Evolutionary conservation across 2,329 filamentous ascomycete genomes (phyloP).

Genomic region (Penicillium sp.): DNA sequence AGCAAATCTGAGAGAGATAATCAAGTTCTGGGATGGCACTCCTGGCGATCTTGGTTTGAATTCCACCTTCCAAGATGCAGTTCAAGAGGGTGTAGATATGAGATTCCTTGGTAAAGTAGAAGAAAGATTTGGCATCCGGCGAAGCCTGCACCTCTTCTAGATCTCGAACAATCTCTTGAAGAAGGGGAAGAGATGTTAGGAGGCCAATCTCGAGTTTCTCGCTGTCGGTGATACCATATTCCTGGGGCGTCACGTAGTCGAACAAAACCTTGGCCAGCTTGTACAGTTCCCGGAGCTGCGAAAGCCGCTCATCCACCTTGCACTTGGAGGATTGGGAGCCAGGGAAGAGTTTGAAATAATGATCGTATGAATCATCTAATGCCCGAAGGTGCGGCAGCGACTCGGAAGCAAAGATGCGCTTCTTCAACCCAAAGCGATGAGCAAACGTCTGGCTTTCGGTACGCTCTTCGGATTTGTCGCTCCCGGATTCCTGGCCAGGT

Average conservation of each 20-base stretch:
- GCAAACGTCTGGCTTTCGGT: constrained; percentile 33
- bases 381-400: constrained; percentile 42
- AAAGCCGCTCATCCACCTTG: constrained; percentile 79
- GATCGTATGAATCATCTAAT: constrained; percentile 57
- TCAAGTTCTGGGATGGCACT: constrained; percentile 95
- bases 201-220: constrained; percentile 99
- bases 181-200: constrained; percentile 83
- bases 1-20: constrained; percentile 96
- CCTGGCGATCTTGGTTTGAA: constrained; percentile 94
- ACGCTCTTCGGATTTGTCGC: constrained; percentile 29
- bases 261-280: constrained; percentile 92
- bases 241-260: constrained; percentile 96
- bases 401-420: constrained; percentile 49
- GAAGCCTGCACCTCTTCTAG: constrained; percentile 96
- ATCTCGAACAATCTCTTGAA: constrained; percentile 96
- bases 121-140: constrained; percentile 89
- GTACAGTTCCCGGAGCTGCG: constrained; percentile 89
- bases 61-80: constrained; percentile 93
- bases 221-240: constrained; percentile 91
- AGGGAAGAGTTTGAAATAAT: constrained; percentile 87
- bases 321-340: constrained; percentile 70
- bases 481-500: constrained; percentile 16
- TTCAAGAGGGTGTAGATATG: constrained; percentile 98
- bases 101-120: constrained; percentile 99
- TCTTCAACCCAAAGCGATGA: constrained; percentile 48